Percentiles rank a stretch among this genome's conserved stretches.
Conservation (phyloP, 257 asterid species). For the Leonotis leonurus region DNA sequence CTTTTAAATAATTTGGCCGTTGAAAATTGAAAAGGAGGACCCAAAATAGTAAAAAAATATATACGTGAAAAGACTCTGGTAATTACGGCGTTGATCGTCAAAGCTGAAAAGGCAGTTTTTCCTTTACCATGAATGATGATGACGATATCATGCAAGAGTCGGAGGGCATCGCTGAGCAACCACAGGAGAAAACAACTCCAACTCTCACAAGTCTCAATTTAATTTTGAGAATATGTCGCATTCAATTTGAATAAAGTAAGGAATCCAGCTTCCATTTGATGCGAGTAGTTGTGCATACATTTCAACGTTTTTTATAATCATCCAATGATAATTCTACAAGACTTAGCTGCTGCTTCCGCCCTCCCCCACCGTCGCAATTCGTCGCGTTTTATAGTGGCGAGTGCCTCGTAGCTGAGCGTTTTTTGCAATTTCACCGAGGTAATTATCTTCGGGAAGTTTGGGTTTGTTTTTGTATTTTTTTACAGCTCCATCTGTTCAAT, state of each 20-base stretch:
- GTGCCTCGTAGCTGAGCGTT: not conserved
- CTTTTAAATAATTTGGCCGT: too few species aligned
- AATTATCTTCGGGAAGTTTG: not conserved
- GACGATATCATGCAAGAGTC: not conserved
- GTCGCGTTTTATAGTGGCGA: constrained; percentile 15
- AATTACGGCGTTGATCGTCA: not conserved
- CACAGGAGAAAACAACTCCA: not conserved
- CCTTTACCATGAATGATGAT: not conserved
- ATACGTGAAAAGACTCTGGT: not conserved
- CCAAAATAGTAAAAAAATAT: too few species aligned
- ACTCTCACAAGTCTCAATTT: not conserved
- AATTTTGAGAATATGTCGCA: not conserved
- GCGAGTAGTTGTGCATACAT: not conserved
- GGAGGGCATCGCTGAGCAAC: not conserved
- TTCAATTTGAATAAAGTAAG: not conserved
- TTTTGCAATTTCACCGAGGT: not conserved
- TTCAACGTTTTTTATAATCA: not conserved
- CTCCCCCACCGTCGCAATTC: not conserved
- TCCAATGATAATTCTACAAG: not conserved
- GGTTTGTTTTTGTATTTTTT: not conserved
- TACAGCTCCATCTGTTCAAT: not conserved
- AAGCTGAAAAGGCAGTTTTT: not conserved
- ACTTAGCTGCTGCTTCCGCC: not conserved
- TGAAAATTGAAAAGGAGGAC: too few species aligned
- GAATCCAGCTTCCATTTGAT: not conserved